Percentiles rank a stretch among this genome's conserved stretches.
These are phyloP conservation scores for Casuarina glauca DNA, from an alignment of 306 rosid species.

Conservation along the genomic window DNA sequence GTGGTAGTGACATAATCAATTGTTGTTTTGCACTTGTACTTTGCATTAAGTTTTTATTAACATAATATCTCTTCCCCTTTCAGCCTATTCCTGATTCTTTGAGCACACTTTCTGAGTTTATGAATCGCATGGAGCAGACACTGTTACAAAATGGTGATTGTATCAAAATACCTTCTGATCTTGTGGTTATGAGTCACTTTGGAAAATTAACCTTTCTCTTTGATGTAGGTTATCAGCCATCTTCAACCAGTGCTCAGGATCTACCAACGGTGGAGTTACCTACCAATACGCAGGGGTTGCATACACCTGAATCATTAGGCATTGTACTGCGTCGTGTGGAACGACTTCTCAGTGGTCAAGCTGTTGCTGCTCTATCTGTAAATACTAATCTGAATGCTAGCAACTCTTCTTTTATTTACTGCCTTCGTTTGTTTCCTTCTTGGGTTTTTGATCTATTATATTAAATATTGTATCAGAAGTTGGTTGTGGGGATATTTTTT, in stretches of 20 bases:
- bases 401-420: slow-evolving; percentile 10
- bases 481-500: neutral
- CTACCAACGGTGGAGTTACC: slow-evolving; percentile 65
- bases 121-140: slow-evolving; percentile 75
- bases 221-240: slow-evolving; percentile 45
- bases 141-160: slow-evolving; percentile 64
- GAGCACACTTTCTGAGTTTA: slow-evolving; percentile 78
- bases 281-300: slow-evolving; percentile 74
- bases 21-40: neutral
- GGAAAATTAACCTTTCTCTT: slow-evolving; percentile 26
- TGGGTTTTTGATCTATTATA: slow-evolving; percentile 2
- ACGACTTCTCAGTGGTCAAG: slow-evolving; percentile 63
- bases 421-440: slow-evolving; percentile 8
- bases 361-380: slow-evolving; percentile 87
- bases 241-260: slow-evolving; percentile 49
- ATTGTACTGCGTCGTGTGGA: slow-evolving; percentile 72
- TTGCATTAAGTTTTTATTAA: slow-evolving; percentile 18
- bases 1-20: slow-evolving; percentile 45
- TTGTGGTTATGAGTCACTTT: slow-evolving; percentile 18
- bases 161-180: slow-evolving; percentile 3
- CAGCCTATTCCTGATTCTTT: slow-evolving; percentile 93
- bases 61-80: slow-evolving; percentile 18
- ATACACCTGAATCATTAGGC: slow-evolving; percentile 78
- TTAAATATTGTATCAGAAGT: neutral
- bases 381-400: slow-evolving; percentile 29